Base-by-base conservation (phyloP, 2,329 filamentous ascomycete genomes). In the Fusarium sublunatum region DNA sequence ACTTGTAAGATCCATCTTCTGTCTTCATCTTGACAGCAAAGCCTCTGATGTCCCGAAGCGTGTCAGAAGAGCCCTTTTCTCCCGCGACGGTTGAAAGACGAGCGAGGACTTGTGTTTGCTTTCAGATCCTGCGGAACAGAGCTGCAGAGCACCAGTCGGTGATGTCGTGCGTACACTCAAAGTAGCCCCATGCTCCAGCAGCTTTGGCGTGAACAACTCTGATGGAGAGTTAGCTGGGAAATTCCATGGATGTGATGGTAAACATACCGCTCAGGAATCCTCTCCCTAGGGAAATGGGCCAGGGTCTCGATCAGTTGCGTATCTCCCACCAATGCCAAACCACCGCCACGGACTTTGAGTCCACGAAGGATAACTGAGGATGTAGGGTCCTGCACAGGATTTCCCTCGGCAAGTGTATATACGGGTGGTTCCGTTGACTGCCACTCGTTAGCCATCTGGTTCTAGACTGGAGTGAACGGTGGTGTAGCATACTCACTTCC, bases 1-100 rank as follows among this genome's bases (percentile, higher is more conserved):
- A 55, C 11, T 52, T 55, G 22, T 26, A 55, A 6, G 52, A 55
- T 7, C 39, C 52, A 32, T 55, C 46, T 15, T 43, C 39, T 2
- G 45, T 55, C 32, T 55, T 55, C 52, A 55, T 55, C 12, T 55
- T 55, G 26, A 55, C 12, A 2, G 39, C 52, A 2, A 55, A 55
- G 2, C 47, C 52, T 12, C 52, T 32, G 6, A 53, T 55, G 32
- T 53, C 52, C 2, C 52, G 52, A 7, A 53, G 26, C 1, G 52
- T 55, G 4, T 55, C 39, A 1, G 52, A 55, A 0, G 52, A 55
- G 5, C 47, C 47, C 3, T 39, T 55, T 3, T 55, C 47, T 1
- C 53, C 39, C 0, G 53, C 39, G 0, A 55, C 53, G 5, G 53
- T 53, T 12, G 53, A 55, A 1, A 55, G 26, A 5, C 47, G 39